phyloP scores from a whole-genome alignment of 257 asterid species.

The Ehretia macrophylla region DNA sequence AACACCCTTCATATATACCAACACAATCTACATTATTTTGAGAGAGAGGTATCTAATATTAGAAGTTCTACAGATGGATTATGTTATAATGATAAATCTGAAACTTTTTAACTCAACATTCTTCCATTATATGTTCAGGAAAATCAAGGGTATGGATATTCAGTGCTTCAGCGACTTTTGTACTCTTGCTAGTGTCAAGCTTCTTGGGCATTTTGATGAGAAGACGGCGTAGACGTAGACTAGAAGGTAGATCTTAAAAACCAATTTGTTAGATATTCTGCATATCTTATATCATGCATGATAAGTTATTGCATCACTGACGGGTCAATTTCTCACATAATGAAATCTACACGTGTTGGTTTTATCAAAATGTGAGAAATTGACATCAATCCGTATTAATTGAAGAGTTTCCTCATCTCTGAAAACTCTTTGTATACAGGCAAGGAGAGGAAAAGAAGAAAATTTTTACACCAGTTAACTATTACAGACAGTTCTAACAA shows the following conservation, averaged over 20 bases:
- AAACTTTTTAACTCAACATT: background rate
- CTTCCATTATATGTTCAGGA: background rate
- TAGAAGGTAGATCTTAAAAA: background rate
- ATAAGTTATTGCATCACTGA: background rate
- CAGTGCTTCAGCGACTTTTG: background rate
- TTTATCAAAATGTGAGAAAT: too few relatives aligned
- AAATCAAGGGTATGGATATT: background rate
- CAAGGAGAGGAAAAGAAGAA: conserved; percentile 11
- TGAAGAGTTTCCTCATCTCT: too few relatives aligned
- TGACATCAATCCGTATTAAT: too few relatives aligned
- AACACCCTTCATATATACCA: too few relatives aligned
- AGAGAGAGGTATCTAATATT: too few relatives aligned
- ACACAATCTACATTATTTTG: too few relatives aligned
- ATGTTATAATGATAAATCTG: background rate
- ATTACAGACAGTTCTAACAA: conserved; percentile 16
- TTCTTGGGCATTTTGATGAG: background rate
- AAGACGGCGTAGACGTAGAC: background rate
- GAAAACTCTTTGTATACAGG: background rate
- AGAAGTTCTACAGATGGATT: too few relatives aligned
- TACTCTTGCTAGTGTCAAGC: background rate
- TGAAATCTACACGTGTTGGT: too few relatives aligned
- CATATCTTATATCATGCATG: too few relatives aligned
- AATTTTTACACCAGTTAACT: conserved; percentile 16
- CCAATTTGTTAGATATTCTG: too few relatives aligned
- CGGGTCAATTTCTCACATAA: too few relatives aligned